Conservation (phyloP, 768 basidiomycete species). For the Podaxis rugospora region DNA sequence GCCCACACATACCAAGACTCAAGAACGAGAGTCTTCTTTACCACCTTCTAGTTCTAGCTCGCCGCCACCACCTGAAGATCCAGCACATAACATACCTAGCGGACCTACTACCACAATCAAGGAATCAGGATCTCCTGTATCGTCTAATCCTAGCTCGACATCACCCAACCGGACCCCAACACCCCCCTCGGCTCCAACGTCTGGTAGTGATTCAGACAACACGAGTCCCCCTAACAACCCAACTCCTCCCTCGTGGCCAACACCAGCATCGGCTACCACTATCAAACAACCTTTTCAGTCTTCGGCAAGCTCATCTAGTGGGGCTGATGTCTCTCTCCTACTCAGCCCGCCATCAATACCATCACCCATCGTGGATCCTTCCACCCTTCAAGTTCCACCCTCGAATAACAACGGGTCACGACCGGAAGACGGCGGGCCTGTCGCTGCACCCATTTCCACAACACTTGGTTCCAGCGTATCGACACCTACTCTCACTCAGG, state of each 20-base stretch:
- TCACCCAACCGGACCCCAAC: background rate
- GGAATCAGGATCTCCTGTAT: background rate
- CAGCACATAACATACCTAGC: background rate
- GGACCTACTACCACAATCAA: background rate
- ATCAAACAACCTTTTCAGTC: background rate
- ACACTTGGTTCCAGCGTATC: background rate
- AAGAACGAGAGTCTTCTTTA: no score
- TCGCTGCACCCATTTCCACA: background rate
- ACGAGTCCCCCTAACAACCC: background rate
- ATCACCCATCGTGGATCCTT: no score
- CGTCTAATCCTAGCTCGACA: background rate
- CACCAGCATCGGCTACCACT: background rate
- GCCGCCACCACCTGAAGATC: no score
- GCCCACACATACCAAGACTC: no score
- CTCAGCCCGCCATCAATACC: no score
- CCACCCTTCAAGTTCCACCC: no score
- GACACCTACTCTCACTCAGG: background rate
- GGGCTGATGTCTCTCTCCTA: no score
- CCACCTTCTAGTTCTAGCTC: no score
- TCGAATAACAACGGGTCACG: background rate
- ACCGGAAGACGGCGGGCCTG: background rate
- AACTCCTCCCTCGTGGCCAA: background rate
- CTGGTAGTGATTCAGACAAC: background rate
- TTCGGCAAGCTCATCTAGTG: background rate
- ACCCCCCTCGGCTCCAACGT: background rate